Percentiles rank a stretch among this genome's conserved stretches.
Evolutionary conservation across 306 rosid genomes (phyloP).

Genomic region (Casuarina glauca): DNA sequence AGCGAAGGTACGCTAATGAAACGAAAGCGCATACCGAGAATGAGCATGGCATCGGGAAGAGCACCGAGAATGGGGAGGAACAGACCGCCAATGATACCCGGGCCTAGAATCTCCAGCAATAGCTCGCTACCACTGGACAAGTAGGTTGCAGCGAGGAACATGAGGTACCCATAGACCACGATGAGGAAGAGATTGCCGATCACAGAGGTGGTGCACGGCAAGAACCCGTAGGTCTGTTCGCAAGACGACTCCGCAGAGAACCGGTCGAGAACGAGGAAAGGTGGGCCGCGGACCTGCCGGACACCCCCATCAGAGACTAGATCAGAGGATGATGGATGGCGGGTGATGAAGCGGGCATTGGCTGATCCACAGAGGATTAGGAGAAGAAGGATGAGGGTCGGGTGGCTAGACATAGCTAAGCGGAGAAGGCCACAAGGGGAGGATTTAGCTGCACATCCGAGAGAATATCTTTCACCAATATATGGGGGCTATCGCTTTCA

Average conservation of each 20-base stretch:
- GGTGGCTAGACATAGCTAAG: conserved; percentile 11
- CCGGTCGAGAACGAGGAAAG: conserved; percentile 28
- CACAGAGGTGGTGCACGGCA: conserved; percentile 51
- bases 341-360: conserved; percentile 18
- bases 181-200: conserved; percentile 70
- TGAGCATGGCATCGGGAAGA: conserved; percentile 57
- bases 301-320: conserved; percentile 51
- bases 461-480: not conserved
- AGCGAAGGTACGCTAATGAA: not conserved
- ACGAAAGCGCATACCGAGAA: conserved; percentile 37
- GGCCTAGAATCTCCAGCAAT: conserved; percentile 87
- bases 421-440: not conserved
- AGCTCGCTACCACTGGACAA: conserved; percentile 83
- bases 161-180: conserved; percentile 62
- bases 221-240: conserved; percentile 53
- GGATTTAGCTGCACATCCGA: not conserved
- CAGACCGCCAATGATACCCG: conserved; percentile 89
- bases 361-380: conserved; percentile 28
- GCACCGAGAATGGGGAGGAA: conserved; percentile 78
- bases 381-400: not conserved
- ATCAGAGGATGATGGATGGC: conserved; percentile 21
- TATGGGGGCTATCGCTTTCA: not conserved
- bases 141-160: conserved; percentile 71
- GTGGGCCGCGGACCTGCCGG: not conserved
- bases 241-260: conserved; percentile 33